A percentile compares a stretch with the other conserved stretches of the same genome.
Conservation (phyloP, 1,139 yeast genomes). For the Pichia sorboxylosa region DNA sequence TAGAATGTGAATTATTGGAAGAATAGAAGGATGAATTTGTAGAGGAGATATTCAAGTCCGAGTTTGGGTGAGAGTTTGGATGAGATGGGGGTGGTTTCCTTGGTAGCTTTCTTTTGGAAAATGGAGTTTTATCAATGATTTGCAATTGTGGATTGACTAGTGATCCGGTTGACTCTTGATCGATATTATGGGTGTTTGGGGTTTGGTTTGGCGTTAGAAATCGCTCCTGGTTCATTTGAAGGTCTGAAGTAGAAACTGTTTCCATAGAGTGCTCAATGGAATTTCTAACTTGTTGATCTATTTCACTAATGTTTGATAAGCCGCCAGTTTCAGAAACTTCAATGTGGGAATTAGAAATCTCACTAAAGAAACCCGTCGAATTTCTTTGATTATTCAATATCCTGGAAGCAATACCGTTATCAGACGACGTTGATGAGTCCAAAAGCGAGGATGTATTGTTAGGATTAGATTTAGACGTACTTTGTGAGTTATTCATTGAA, state of each 20-base stretch:
- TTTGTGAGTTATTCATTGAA: neutral
- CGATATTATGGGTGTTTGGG: neutral
- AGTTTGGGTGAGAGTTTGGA: too few species aligned
- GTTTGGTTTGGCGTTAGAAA: neutral
- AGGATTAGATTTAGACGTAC: neutral
- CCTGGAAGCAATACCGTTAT: slow-evolving; percentile 1
- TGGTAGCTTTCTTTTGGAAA: too few species aligned
- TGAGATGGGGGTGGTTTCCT: too few species aligned
- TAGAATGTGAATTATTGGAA: too few species aligned
- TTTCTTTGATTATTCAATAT: slow-evolving; percentile 4
- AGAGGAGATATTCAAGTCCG: too few species aligned
- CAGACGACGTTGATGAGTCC: neutral
- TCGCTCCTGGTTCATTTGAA: neutral
- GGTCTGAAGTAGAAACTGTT: neutral
- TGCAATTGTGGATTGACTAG: too few species aligned
- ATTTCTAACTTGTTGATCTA: too few species aligned
- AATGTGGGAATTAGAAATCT: neutral
- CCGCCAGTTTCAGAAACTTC: neutral
- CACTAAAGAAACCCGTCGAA: slow-evolving; percentile 10
- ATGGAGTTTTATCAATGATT: too few species aligned
- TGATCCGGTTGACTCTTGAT: too few species aligned
- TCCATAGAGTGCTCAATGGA: neutral
- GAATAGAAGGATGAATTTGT: too few species aligned
- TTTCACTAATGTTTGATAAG: neutral
- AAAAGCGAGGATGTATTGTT: neutral